Percentiles rank a stretch among this genome's conserved stretches.
phyloP scores from a whole-genome alignment of 768 basidiomycete species.

The Lentinula detonsa region DNA sequence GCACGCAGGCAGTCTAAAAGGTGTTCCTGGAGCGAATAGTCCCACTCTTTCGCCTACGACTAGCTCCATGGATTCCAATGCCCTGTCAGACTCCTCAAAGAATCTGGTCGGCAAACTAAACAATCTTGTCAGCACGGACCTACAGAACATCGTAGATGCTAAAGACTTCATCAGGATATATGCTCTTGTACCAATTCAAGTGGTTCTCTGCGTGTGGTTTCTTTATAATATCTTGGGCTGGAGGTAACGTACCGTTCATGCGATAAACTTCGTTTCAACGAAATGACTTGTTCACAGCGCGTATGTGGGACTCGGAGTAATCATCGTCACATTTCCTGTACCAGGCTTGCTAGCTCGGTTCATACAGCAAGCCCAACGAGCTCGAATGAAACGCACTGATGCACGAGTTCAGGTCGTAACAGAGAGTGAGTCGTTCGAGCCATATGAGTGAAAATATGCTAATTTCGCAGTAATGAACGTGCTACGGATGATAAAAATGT shows the following conservation, averaged over 20 bases:
- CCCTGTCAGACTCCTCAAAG: constrained; percentile 6
- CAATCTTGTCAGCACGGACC: constrained; percentile 44
- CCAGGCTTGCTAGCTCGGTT: constrained; percentile 24
- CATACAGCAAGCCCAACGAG: constrained; percentile 11
- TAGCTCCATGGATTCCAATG: background rate
- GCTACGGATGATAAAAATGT: constrained; percentile 46
- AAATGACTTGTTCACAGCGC: constrained; percentile 17
- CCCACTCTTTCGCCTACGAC: background rate
- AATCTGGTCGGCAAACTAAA: constrained; percentile 48
- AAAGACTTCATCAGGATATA: constrained; percentile 1
- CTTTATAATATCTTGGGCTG: constrained; percentile 4
- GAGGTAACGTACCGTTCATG: background rate
- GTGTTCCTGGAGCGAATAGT: background rate
- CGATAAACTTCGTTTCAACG: background rate
- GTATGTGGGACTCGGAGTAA: constrained; percentile 34
- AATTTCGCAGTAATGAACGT: constrained; percentile 32
- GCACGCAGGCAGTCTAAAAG: background rate
- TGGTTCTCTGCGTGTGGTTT: background rate
- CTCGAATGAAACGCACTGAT: constrained; percentile 38
- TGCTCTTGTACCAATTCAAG: background rate
- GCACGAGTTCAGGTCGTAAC: constrained; percentile 37
- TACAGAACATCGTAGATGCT: constrained; percentile 28
- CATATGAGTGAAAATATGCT: constrained; percentile 11
- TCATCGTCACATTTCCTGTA: constrained; percentile 33
- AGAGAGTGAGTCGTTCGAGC: constrained; percentile 27